Evolutionary conservation across 2,329 filamentous ascomycete genomes (phyloP), one percentile per base, ranked within the genome.

Genomic region (Podosphaera aphanis): DNA sequence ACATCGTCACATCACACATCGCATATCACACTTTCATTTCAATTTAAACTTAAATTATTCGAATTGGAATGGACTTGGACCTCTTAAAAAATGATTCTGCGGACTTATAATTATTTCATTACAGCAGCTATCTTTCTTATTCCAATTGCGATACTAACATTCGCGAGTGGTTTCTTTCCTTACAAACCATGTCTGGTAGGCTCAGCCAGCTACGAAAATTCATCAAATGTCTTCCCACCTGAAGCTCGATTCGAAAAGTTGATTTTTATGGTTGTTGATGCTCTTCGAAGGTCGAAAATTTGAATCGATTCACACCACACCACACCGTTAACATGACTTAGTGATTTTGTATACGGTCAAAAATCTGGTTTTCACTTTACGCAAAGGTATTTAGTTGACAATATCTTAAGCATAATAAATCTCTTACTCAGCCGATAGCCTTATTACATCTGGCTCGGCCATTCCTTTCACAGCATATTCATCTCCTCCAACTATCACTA

Each of bases 211-310:
- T 81, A 77, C 61, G 70, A 74, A 50, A 57, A 69, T 43, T 59
- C 71, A 23, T 63, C 67, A 23, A 68, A 71, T 64, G 74, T 66
- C 18, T 56, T 63, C 41, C 69, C 69, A 5, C 76, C 80, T 2
- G 62, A 68, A 43, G 71, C 82, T 29, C 76, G 80, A 0, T 98
- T 98, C 61, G 77, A 95, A 62, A 85, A 79, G 56, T 67, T 95
- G 45, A 69, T 98, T 46, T 94, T 98, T 61, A 95, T 98, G 88
- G 85, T 98, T 5, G 81, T 98, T 23, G 90, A 98, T 70, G 88
- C 90, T 20, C 63, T 98, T 60, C 73, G 86, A 62, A 93, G 83
- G 82, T 85, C 69, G 59, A 46, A 42, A 41, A 15, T 38, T 13
- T 29, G 25, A 29, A 29, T 5, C 5, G 6, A 29, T n/a, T n/a